Evolutionary conservation across 2,329 filamentous ascomycete genomes (phyloP).

Genomic region (Pseudogymnoascus sp.): DNA sequence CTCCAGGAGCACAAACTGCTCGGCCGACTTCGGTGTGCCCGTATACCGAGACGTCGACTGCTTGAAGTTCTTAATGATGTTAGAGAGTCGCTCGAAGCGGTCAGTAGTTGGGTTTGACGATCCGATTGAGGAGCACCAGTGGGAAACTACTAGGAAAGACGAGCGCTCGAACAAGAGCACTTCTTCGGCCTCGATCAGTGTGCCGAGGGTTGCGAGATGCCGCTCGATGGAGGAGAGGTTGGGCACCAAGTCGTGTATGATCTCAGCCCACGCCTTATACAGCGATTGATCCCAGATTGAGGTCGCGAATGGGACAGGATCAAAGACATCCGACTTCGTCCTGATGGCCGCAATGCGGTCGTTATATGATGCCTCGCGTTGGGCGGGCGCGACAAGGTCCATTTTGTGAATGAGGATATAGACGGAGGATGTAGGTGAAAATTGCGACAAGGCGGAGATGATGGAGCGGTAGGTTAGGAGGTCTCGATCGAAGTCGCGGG

Average conservation of each 20-base stretch:
- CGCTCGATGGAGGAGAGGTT: constrained; percentile 83
- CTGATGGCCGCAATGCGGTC: constrained; percentile 73
- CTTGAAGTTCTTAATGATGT: constrained; percentile 98
- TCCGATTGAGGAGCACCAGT: constrained; percentile 71
- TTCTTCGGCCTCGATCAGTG: constrained; percentile 86
- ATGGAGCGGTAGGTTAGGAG: constrained; percentile 88
- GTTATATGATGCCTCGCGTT: constrained; percentile 75
- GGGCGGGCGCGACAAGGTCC: constrained; percentile 79
- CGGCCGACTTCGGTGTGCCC: constrained; percentile 70
- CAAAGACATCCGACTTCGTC: constrained; percentile 65
- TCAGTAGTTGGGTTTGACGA: constrained; percentile 80
- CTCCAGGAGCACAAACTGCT: constrained; percentile 75
- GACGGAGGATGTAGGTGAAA: constrained; percentile 71
- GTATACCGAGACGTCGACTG: constrained; percentile 72
- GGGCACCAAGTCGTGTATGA: constrained; percentile 96
- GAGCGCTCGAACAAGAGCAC: constrained; percentile 91
- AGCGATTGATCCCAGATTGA: constrained; percentile 98
- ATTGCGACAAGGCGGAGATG: constrained; percentile 80
- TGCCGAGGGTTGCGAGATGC: constrained; percentile 73
- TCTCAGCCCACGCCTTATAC: constrained; percentile 97
- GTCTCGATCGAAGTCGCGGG: constrained; percentile 86
- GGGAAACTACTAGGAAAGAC: constrained; percentile 93
- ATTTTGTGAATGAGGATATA: constrained; percentile 98
- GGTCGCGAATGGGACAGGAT: constrained; percentile 83
- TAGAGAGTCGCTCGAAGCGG: constrained; percentile 88